Evolutionary conservation across 2,329 filamentous ascomycete genomes (phyloP), one percentile per base, ranked within the genome.

Genomic region (Phyllosticta paracitricarpa): DNA sequence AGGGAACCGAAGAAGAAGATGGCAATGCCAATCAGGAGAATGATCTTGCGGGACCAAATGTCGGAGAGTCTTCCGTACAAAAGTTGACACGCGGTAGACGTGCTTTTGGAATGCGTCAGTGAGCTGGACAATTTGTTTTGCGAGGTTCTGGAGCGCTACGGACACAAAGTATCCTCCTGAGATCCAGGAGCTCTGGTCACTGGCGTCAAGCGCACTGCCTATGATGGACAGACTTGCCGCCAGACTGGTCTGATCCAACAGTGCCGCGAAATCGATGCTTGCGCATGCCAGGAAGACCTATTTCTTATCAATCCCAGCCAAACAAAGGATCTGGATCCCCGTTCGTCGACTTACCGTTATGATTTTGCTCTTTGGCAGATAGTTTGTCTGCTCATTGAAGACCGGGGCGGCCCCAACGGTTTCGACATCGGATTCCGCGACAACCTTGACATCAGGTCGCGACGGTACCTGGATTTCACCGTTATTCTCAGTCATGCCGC

Each of bases 231-330:
- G 71, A 71, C 80, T 82, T 14, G 79, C 76, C 0, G 81, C 82
- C 33, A 84, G 70, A 2, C 80, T 83, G 0, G 81, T 84, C 68
- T 84, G 82, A 66, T 84, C 82, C 73, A 84, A 82, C 57, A 84
- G 71, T 0, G 82, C 80, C 33, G 83, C 66, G 51, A 84, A 69
- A 58, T 84, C 82, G 61, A 83, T 79, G 24, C 75, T 81, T 54
- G 81, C 77, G 63, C 81, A 83, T 17, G 81, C 80, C 14, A 84
- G 70, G 64, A 84, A 84, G 64, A 84, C 82, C 81, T 83, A 55
- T 51, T 22, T 48, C 14, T 5, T 17, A 7, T 48, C 14, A n/a
- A 26, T 7, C 2, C 1, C 2, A 2, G 2, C 12, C 56, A 6
- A 57, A 51, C 19, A 12, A 2, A 26, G 9, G 12, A 1, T 3